Evolutionary conservation across 2,329 filamentous ascomycete genomes (phyloP).

Genomic region (Biscogniauxia marginata): DNA sequence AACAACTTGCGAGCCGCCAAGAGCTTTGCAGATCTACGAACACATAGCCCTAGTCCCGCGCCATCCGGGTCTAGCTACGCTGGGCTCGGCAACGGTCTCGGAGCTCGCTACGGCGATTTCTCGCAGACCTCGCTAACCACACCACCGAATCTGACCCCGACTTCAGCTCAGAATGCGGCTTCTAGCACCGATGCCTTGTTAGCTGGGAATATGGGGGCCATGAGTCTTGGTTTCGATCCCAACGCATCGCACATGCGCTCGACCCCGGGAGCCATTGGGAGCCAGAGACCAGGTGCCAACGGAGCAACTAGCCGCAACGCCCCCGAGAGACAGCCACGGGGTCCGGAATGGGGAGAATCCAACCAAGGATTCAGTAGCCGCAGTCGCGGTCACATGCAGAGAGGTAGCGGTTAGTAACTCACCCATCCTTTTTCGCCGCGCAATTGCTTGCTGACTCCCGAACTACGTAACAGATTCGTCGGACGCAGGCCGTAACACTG

Average conservation of each 20-base stretch:
- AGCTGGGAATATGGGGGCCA: slow-evolving; percentile 37
- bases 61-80: slow-evolving; percentile 83
- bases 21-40: slow-evolving; percentile 92
- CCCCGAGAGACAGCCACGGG: slow-evolving; percentile 63
- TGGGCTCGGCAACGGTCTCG: slow-evolving; percentile 48
- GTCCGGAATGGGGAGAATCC: slow-evolving; percentile 59
- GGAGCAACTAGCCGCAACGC: slow-evolving; percentile 43
- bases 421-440: not conserved
- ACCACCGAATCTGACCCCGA: slow-evolving; percentile 35
- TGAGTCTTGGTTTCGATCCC: slow-evolving; percentile 54
- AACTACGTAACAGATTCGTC: slow-evolving; percentile 31
- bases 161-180: slow-evolving; percentile 33
- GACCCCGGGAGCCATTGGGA: slow-evolving; percentile 62
- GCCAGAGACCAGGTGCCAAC: slow-evolving; percentile 57
- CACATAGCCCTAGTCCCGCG: slow-evolving; percentile 91
- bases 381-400: slow-evolving; percentile 58
- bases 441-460: not conserved
- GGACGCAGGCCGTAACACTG: slow-evolving; percentile 33
- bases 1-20: slow-evolving; percentile 90
- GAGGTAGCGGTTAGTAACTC: slow-evolving; percentile 55
- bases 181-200: slow-evolving; percentile 33
- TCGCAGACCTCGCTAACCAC: slow-evolving; percentile 32
- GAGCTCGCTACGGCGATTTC: slow-evolving; percentile 34
- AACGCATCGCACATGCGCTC: slow-evolving; percentile 36
- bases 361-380: slow-evolving; percentile 51